Conservation (phyloP, 192 early-diverging fungal species). For the Linderina pennispora region DNA sequence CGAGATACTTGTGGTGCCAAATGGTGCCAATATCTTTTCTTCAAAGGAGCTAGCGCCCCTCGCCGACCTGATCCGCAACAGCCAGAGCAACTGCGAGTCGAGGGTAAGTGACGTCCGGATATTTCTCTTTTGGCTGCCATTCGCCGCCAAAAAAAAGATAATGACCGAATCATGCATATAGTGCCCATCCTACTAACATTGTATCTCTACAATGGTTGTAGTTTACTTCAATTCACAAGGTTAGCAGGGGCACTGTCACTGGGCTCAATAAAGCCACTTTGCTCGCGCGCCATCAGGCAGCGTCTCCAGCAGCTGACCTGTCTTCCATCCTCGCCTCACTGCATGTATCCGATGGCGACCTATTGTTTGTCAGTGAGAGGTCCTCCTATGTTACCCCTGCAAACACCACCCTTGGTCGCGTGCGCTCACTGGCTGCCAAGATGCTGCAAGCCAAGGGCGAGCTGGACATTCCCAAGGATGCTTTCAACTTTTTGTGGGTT, state of each 20-base stretch:
- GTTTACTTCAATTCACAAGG: slow-evolving; percentile 39
- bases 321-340: no score
- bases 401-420: slow-evolving; percentile 56
- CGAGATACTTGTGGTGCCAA: slow-evolving; percentile 29
- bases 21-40: slow-evolving; percentile 16
- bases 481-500: slow-evolving; percentile 77
- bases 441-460: slow-evolving; percentile 47
- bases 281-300: slow-evolving; percentile 13
- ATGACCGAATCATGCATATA: no score
- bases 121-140: no score
- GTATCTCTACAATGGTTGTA: no score
- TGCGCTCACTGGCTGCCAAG: slow-evolving; percentile 50
- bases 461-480: slow-evolving; percentile 40
- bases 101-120: slow-evolving; percentile 26
- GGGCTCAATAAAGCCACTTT: slow-evolving; percentile 27
- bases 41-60: slow-evolving; percentile 22
- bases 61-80: slow-evolving; percentile 16
- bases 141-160: no score
- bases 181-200: no score
- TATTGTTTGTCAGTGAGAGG: slow-evolving; percentile 41
- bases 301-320: neutral
- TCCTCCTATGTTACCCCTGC: slow-evolving; percentile 29
- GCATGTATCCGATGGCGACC: no score
- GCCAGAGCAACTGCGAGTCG: slow-evolving; percentile 33
- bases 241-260: slow-evolving; percentile 9